A percentile compares a stretch with the other conserved stretches of the same genome.
Evolutionary conservation across 129 eudicot species (phyloP).

Genomic region (Flaveria brownii): DNA sequence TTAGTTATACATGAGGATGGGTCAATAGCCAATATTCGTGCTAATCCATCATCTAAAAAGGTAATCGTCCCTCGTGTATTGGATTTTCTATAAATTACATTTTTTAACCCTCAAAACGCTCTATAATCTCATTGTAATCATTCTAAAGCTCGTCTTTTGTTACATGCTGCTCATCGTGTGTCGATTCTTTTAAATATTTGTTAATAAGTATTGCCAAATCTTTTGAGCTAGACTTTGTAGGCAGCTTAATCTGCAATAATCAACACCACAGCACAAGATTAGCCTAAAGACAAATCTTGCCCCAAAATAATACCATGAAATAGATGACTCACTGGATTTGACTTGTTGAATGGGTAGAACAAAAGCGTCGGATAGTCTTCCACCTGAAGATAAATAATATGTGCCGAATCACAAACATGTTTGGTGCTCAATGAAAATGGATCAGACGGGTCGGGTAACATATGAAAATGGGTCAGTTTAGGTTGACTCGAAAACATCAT

Average conservation of each 20-base stretch:
- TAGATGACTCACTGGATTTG: slow-evolving; percentile 60
- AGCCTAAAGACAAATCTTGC: slow-evolving; percentile 10
- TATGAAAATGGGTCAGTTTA: slow-evolving; percentile 6
- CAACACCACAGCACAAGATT: slow-evolving; percentile 15
- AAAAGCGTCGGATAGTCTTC: slow-evolving; percentile 59
- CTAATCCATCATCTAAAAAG: slow-evolving; percentile 1
- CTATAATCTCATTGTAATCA: slow-evolving; percentile 15
- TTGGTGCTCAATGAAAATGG: neutral
- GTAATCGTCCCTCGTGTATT: neutral
- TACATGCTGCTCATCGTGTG: slow-evolving; percentile 33
- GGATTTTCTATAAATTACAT: slow-evolving; percentile 9
- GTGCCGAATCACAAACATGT: neutral
- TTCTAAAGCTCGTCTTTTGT: slow-evolving; percentile 77
- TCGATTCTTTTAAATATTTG: slow-evolving; percentile 53
- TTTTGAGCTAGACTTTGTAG: slow-evolving; percentile 76
- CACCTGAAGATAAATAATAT: slow-evolving; percentile 47
- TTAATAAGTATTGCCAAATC: slow-evolving; percentile 79
- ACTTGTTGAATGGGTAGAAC: slow-evolving; percentile 69
- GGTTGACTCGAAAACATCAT: neutral
- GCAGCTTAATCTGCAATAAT: slow-evolving; percentile 59
- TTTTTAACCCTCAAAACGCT: slow-evolving; percentile 5
- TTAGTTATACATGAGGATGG: slow-evolving; percentile 6
- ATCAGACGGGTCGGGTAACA: neutral
- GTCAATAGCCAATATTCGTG: slow-evolving; percentile 4
- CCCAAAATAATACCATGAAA: slow-evolving; percentile 9